Evolutionary conservation across 2,329 filamentous ascomycete species (phyloP).

Genomic region (Passalora sequoiae): DNA sequence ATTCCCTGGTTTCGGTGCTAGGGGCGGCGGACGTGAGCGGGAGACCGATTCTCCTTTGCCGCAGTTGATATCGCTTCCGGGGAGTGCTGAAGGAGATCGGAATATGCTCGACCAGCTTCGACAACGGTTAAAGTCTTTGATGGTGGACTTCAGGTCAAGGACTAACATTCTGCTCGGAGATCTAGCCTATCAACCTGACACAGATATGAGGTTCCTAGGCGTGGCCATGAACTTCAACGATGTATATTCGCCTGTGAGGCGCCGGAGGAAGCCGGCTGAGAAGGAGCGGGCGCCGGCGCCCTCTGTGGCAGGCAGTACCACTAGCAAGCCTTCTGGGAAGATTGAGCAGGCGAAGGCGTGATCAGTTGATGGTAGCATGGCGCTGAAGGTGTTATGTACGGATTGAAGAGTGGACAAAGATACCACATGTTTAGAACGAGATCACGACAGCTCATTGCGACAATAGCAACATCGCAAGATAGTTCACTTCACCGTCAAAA

Average conservation of each 20-base stretch:
- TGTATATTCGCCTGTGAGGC: conserved; percentile 77
- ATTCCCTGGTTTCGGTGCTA: conserved; percentile 12
- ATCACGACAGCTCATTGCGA: too few species aligned
- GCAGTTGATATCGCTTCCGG: conserved; percentile 34
- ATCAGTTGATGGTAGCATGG: not conserved
- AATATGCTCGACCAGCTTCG: conserved; percentile 70
- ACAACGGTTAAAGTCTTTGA: conserved; percentile 65
- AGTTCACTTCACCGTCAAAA: too few species aligned
- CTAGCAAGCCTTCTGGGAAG: not conserved
- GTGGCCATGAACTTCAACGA: conserved; percentile 99
- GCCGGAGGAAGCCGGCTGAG: conserved; percentile 54
- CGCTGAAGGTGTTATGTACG: too few species aligned
- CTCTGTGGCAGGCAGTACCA: not conserved
- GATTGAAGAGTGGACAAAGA: too few species aligned
- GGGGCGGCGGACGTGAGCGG: conserved; percentile 14
- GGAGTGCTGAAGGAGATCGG: conserved; percentile 45
- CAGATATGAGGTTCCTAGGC: conserved; percentile 90
- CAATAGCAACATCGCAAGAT: too few species aligned
- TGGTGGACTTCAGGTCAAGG: conserved; percentile 68
- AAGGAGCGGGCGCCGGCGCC: not conserved
- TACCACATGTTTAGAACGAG: too few species aligned
- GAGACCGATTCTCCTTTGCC: conserved; percentile 42
- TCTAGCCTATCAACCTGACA: conserved; percentile 84
- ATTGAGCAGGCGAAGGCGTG: not conserved
- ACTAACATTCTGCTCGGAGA: conserved; percentile 83